phyloP scores from a whole-genome alignment of 2,329 filamentous ascomycete genomes.

The Raffaelea deltoideospora region DNA sequence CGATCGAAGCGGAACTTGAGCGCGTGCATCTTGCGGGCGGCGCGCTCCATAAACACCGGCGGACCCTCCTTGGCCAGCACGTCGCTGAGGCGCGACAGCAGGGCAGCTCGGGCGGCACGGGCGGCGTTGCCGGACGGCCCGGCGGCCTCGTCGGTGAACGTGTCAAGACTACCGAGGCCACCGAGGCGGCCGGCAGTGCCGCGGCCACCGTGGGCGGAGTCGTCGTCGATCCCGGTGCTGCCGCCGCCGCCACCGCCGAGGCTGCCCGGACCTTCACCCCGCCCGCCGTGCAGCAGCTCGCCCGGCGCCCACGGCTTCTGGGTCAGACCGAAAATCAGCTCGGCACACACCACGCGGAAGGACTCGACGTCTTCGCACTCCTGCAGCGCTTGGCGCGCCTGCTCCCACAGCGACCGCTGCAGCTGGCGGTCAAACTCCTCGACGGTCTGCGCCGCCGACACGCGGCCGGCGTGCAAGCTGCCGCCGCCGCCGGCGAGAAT shows the following conservation, averaged over 20 bases:
- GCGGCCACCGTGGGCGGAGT: background rate
- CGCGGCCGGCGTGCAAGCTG: background rate
- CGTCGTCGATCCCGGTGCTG: too few relatives aligned
- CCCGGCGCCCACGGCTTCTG: constrained; percentile 16
- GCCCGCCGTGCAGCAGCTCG: background rate
- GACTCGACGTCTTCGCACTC: constrained; percentile 20
- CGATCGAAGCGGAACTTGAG: constrained; percentile 20
- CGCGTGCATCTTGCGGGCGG: constrained; percentile 21
- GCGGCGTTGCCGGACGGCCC: background rate
- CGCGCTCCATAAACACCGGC: constrained; percentile 21
- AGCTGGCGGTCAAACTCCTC: constrained; percentile 23
- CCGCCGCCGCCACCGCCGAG: background rate
- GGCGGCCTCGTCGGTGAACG: too few relatives aligned
- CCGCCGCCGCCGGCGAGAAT: constrained; percentile 3
- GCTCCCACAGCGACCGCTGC: constrained; percentile 22
- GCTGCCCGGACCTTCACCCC: background rate
- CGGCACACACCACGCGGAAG: constrained; percentile 21
- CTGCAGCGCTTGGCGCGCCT: constrained; percentile 20
- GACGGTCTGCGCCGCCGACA: constrained; percentile 1
- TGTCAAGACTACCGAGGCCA: too few relatives aligned
- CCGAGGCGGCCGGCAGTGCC: background rate
- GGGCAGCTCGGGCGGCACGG: background rate
- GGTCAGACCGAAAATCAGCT: constrained; percentile 22
- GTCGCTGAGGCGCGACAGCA: constrained; percentile 7
- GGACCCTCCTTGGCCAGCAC: constrained; percentile 14